Evolutionary conservation across 192 early-diverging fungal species (phyloP).

Genomic region (Coemansia sp.): DNA sequence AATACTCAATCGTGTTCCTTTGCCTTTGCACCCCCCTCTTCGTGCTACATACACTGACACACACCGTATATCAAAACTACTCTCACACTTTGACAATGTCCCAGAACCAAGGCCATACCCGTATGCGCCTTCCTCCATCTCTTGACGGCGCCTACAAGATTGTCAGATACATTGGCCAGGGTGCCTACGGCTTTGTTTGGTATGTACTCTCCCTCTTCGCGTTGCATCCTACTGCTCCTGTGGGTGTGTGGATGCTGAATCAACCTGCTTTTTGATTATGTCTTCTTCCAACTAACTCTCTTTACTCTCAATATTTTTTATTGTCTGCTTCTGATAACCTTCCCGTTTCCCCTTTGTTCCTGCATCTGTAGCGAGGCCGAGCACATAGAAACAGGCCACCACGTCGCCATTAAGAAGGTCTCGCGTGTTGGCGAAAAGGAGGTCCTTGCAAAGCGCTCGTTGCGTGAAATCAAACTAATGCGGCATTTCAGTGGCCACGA

Average conservation of each 20-base stretch:
- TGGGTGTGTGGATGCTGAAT: neutral
- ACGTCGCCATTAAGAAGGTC: conserved; percentile 94
- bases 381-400: conserved; percentile 73
- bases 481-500: conserved; percentile 93
- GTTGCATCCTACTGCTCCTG: neutral
- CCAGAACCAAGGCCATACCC: conserved; percentile 39
- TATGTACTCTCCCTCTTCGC: conserved; percentile 29
- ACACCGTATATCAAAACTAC: neutral
- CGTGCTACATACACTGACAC: too few relatives aligned
- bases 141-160: conserved; percentile 67
- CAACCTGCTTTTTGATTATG: neutral
- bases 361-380: conserved; percentile 70
- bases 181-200: conserved; percentile 89
- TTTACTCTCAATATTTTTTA: neutral
- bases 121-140: conserved; percentile 60
- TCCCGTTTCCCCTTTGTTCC: neutral
- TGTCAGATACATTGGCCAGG: conserved; percentile 82
- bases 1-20: too few relatives aligned
- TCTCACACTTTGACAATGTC: conserved; percentile 14
- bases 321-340: neutral
- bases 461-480: conserved; percentile 92
- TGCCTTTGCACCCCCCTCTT: too few relatives aligned
- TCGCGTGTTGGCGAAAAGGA: conserved; percentile 80
- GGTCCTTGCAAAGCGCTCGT: conserved; percentile 83
- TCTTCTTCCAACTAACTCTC: neutral